A percentile compares a stretch with the other conserved stretches of the same genome.
phyloP scores from a whole-genome alignment of 2,329 filamentous ascomycete species.

The Thermomyces lanuginosus region DNA sequence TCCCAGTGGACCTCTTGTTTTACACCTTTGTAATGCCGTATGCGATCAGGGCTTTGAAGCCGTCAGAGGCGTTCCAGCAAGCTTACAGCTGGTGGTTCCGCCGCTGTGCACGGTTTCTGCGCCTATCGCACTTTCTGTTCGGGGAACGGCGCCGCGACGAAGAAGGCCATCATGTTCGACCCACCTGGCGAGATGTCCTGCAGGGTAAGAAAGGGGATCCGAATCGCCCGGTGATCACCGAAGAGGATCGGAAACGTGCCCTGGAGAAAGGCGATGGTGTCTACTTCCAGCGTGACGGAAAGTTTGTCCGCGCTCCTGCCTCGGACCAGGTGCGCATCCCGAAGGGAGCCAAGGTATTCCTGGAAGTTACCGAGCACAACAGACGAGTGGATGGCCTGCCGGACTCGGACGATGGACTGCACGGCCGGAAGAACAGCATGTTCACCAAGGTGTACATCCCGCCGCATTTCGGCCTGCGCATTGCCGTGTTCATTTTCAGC shows the following conservation, averaged over 20 bases:
- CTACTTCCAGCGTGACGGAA: conserved; percentile 53
- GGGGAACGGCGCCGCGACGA: conserved; percentile 67
- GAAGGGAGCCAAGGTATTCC: conserved; percentile 65
- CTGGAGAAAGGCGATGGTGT: conserved; percentile 28
- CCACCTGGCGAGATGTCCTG: conserved; percentile 37
- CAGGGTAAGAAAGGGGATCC: conserved; percentile 23
- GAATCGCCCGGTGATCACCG: conserved; percentile 18
- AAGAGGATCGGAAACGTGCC: conserved; percentile 14
- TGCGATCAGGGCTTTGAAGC: conserved; percentile 67
- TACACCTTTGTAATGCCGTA: conserved; percentile 95
- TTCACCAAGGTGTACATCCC: conserved; percentile 68
- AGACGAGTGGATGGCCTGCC: conserved; percentile 44
- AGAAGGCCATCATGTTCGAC: conserved; percentile 51
- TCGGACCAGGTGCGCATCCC: conserved; percentile 91
- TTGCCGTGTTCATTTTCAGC: conserved; percentile 70
- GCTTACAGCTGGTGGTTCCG: conserved; percentile 97
- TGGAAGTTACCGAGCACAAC: conserved; percentile 55
- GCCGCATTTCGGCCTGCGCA: conserved; percentile 62
- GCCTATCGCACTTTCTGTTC: conserved; percentile 86
- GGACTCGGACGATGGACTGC: conserved; percentile 39
- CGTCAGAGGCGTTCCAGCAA: conserved; percentile 63
- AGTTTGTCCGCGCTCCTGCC: conserved; percentile 79
- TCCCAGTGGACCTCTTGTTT: conserved; percentile 82
- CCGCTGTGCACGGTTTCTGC: conserved; percentile 59
- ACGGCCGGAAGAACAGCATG: conserved; percentile 43